Evolutionary conservation across 208 protist species (phyloP).

Genomic region (Crithidia brevicula): DNA sequence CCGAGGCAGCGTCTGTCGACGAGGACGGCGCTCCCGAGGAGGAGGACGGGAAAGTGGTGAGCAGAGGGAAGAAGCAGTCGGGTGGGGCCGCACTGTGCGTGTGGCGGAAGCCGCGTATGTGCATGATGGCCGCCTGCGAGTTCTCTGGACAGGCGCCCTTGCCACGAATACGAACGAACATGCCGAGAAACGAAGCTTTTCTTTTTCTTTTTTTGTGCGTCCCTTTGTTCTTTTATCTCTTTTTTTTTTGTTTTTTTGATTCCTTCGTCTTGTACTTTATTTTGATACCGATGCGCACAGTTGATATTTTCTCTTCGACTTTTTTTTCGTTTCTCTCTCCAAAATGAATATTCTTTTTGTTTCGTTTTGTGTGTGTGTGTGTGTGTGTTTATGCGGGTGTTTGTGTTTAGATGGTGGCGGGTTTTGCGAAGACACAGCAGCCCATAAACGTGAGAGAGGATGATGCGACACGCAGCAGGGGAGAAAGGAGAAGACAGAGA

Average conservation of each 20-base stretch:
- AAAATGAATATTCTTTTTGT: too few species aligned
- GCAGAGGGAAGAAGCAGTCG: constrained; percentile 6
- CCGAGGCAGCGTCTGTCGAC: neutral
- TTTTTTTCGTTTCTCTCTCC: neutral
- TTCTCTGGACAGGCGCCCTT: constrained; percentile 83
- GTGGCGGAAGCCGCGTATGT: constrained; percentile 78
- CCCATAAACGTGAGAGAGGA: too few species aligned
- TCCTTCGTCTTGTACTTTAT: neutral
- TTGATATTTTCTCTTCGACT: too few species aligned
- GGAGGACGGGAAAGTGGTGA: neutral
- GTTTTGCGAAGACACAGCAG: too few species aligned
- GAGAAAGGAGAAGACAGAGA: too few species aligned
- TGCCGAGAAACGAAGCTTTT: constrained; percentile 23
- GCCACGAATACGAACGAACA: constrained; percentile 85
- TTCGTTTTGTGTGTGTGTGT: too few species aligned
- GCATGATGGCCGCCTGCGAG: constrained; percentile 78
- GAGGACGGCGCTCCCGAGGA: neutral
- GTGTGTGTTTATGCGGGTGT: too few species aligned
- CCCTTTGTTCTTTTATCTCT: neutral
- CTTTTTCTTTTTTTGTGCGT: constrained; percentile 24
- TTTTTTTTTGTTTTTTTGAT: constrained; percentile 27
- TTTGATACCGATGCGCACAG: too few species aligned
- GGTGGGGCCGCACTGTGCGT: constrained; percentile 50
- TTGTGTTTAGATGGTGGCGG: too few species aligned
- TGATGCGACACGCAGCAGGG: too few species aligned